Base-by-base conservation (phyloP, 257 asterid species). In the Oldenlandia corymbosa region DNA sequence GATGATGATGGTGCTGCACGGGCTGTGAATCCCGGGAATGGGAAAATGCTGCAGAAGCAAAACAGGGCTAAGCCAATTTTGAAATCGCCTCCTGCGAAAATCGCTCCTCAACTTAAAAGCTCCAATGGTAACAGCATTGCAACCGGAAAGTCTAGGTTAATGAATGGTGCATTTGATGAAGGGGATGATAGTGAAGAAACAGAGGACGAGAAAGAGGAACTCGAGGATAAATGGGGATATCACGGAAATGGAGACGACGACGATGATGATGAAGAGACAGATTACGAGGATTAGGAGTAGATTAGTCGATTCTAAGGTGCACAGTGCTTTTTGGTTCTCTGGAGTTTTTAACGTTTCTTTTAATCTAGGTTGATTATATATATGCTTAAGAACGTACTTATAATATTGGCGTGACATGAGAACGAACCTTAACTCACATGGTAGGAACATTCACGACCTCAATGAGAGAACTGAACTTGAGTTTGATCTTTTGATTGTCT, bases 161-260 rank as follows among this genome's bases (percentile, higher is more conserved):
- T 85, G 51, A 95, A 82, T 70, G 92, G 76, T 26, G 65, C 64
- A 18, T 83, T 65, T n/a, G n/a, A n/a, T 1, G 81, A 83, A 4
- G 96, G 85, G 63, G 97, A 90, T 77, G 99, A 93, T 76, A 93
- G 99, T 62, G 99, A 93, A 75, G 97, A 93, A 73, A 93, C 99
- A 0, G 99, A 93, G 67, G 97, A 97, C 0, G 99, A 93, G 67
- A n/a, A n/a, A n/a, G 99, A 93, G 83, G 99, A 93, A 64, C 60
- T 88, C 0, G 97, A 93, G 5, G 95, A 79, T 16, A 95, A 87
- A 28, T 89, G 91, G 97, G 81, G 91, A 71, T 85, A 89, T 41
- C 83, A 78, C 13, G 85, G 65, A 10, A 78, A 82, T n/a, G n/a
- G n/a, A n/a, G n/a, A n/a, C n/a, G n/a, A n/a, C 21, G 84, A 84